phyloP scores from a whole-genome alignment of 2,329 filamentous ascomycete species.

The Fusarium illudens region DNA sequence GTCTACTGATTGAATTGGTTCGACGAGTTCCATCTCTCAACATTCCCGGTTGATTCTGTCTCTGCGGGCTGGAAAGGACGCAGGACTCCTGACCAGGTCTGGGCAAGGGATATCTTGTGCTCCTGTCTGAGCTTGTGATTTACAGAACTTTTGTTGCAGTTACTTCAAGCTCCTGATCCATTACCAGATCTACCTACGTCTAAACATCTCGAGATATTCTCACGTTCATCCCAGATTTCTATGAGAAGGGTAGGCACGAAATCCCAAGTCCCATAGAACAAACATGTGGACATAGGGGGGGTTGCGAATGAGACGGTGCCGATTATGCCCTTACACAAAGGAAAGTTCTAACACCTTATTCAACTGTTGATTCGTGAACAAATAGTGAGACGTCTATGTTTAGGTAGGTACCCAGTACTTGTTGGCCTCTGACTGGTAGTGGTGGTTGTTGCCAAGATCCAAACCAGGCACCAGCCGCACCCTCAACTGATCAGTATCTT shows the following conservation, averaged over 20 bases:
- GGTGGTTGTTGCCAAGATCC: not conserved
- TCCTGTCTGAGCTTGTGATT: not conserved
- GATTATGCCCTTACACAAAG: too few relatives aligned
- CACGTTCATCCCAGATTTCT: too few relatives aligned
- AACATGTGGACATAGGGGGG: too few relatives aligned
- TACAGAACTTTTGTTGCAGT: not conserved
- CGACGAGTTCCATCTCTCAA: not conserved
- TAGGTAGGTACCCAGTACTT: too few relatives aligned
- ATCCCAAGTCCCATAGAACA: too few relatives aligned
- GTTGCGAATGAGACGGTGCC: too few relatives aligned
- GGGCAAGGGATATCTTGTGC: not conserved
- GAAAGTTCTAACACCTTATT: too few relatives aligned
- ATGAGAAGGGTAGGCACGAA: too few relatives aligned
- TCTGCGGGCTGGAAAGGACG: not conserved
- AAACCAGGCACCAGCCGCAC: not conserved
- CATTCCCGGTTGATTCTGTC: accelerated
- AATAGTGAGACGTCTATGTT: not conserved
- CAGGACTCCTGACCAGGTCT: not conserved
- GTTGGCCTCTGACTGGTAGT: not conserved
- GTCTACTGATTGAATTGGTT: not conserved
- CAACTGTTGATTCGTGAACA: not conserved
- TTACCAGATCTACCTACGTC: not conserved
- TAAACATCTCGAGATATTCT: too few relatives aligned
- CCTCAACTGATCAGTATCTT: not conserved
- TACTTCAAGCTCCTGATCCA: not conserved